These are phyloP conservation scores for Marchantia polymorpha DNA, from an alignment of 225 moss, liverwort and hornwort genomes.

Conservation along the genomic window DNA sequence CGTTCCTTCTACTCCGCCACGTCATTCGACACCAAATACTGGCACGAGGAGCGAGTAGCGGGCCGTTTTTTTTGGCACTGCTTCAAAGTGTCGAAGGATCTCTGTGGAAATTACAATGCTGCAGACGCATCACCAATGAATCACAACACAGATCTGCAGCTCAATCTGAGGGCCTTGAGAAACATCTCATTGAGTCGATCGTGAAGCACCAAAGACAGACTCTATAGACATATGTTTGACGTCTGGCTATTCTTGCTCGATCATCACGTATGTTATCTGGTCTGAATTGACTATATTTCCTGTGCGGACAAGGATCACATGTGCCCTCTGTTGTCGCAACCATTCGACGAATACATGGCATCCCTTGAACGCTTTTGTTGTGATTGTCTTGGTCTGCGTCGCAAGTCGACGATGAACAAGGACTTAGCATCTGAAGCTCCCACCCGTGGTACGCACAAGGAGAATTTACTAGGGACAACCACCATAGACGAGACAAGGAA, in stretches of 20 bases:
- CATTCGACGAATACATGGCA: conserved; percentile 35
- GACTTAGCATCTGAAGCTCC: background rate
- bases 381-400: conserved; percentile 32
- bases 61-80: background rate
- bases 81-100: background rate
- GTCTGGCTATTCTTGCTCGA: background rate
- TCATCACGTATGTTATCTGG: background rate
- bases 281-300: background rate
- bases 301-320: background rate
- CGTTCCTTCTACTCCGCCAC: background rate
- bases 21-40: background rate
- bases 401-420: conserved; percentile 19
- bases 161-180: background rate
- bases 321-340: background rate
- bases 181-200: no score
- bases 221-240: background rate
- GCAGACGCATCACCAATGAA: background rate
- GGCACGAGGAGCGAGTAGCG: background rate
- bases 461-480: conserved; percentile 16
- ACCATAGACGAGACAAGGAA: conserved; percentile 19
- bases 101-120: background rate
- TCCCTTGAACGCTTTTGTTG: conserved; percentile 22
- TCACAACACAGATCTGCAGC: background rate
- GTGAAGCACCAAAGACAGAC: no score
- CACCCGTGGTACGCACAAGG: background rate